Percentiles rank a stretch among this genome's conserved stretches.
These are phyloP conservation scores for Myxozyma monticola DNA, from an alignment of 805 yeast species.

Conservation along the genomic window DNA sequence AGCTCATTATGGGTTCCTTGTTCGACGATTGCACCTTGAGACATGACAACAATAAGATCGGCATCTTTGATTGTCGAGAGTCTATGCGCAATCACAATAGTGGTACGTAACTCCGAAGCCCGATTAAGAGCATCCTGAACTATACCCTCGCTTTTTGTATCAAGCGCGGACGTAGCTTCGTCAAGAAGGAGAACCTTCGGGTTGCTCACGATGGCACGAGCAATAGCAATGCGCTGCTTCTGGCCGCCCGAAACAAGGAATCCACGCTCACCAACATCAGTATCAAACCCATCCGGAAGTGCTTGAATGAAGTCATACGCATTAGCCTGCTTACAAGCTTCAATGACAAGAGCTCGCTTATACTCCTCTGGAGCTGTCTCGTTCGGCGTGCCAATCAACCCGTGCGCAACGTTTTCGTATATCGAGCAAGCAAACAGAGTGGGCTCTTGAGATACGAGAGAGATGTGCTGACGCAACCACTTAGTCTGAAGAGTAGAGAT, in stretches of 20 bases:
- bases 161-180: slow-evolving; percentile 68
- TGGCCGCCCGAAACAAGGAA: no score
- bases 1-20: slow-evolving; percentile 41
- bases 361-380: slow-evolving; percentile 41
- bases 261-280: slow-evolving; percentile 51
- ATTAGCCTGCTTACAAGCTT: slow-evolving; percentile 54
- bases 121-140: slow-evolving; percentile 53
- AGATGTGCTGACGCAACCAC: slow-evolving; percentile 71
- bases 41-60: slow-evolving; percentile 48
- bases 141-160: no score
- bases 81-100: slow-evolving; percentile 55
- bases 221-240: no score
- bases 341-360: slow-evolving; percentile 41
- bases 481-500: slow-evolving; percentile 69
- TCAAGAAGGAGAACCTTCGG: slow-evolving; percentile 60
- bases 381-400: slow-evolving; percentile 46
- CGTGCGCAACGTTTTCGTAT: slow-evolving; percentile 76
- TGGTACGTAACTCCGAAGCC: slow-evolving; percentile 40
- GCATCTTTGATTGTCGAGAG: slow-evolving; percentile 52
- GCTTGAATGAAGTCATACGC: slow-evolving; percentile 50
- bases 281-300: slow-evolving; percentile 56
- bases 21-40: slow-evolving; percentile 47
- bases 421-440: slow-evolving; percentile 88
- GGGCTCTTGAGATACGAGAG: slow-evolving; percentile 96
- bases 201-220: no score